Evolutionary conservation across 225 moss, liverwort and hornwort genomes (phyloP).

Genomic region (Polytrichum commune): DNA sequence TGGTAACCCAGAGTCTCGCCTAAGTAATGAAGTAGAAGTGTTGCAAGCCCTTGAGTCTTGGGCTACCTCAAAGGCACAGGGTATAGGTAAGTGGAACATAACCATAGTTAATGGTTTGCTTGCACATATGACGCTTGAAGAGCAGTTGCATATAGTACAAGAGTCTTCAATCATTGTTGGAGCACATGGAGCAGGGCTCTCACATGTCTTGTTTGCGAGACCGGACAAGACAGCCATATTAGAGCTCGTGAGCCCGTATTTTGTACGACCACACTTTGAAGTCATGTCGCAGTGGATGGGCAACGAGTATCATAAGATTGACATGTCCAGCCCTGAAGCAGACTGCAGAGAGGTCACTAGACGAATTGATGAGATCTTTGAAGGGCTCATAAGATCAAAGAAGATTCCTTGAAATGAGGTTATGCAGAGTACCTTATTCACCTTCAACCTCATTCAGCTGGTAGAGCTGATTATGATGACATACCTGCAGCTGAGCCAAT

Average conservation of each 20-base stretch:
- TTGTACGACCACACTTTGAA: constrained; percentile 80
- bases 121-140: constrained; percentile 75
- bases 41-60: constrained; percentile 53
- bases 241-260: constrained; percentile 72
- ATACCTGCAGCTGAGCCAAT: neutral
- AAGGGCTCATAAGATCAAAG: constrained; percentile 23
- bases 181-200: constrained; percentile 93
- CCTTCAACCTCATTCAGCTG: constrained; percentile 2
- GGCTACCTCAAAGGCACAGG: constrained; percentile 55
- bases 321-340: constrained; percentile 60
- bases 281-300: constrained; percentile 91
- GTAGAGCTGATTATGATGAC: neutral
- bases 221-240: constrained; percentile 58
- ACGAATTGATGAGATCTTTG: constrained; percentile 56
- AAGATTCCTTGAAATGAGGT: constrained; percentile 6
- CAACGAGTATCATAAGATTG: constrained; percentile 69
- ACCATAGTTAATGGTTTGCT: constrained; percentile 70
- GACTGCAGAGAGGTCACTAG: constrained; percentile 50
- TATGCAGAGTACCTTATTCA: neutral
- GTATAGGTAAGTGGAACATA: constrained; percentile 28
- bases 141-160: constrained; percentile 69
- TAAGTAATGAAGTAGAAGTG: constrained; percentile 79
- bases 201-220: constrained; percentile 78
- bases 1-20: constrained; percentile 86
- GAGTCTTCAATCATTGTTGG: constrained; percentile 77